Evolutionary conservation across 75 land plant species (phyloP).

Genomic region (Ceratopteris richardii): DNA sequence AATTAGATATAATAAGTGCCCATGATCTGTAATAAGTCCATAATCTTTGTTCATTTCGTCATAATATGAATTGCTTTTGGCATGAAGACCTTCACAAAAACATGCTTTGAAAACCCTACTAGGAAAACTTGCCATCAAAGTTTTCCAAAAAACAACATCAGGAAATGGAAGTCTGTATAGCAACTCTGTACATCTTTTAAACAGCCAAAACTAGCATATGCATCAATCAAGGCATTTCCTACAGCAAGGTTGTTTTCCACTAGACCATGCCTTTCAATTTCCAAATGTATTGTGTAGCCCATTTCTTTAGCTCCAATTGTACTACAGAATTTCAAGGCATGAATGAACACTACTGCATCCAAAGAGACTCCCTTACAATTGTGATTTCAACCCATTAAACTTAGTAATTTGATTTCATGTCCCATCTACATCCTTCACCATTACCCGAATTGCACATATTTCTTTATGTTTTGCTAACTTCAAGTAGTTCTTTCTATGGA

Average conservation of each 20-base stretch:
- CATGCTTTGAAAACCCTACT: no score
- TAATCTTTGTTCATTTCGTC: no score
- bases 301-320: constrained; percentile 20
- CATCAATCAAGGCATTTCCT: constrained; percentile 12
- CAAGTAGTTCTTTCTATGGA: no score
- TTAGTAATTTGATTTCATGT: no score
- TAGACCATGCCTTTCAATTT: neutral
- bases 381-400: no score
- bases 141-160: constrained; percentile 33
- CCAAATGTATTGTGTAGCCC: neutral
- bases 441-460: no score
- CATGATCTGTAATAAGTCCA: no score
- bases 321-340: neutral
- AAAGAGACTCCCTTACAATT: neutral
- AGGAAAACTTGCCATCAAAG: constrained; percentile 37
- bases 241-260: neutral
- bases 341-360: neutral
- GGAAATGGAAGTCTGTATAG: constrained; percentile 7
- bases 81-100: no score
- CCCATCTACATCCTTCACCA: no score
- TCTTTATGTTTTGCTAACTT: no score
- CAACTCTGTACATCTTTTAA: constrained; percentile 9
- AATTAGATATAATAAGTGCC: no score
- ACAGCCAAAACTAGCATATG: constrained; percentile 24
- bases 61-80: no score